These are phyloP conservation scores for Silene noctiflora DNA, from an alignment of 179 eudicot genomes.

Conservation along the genomic window DNA sequence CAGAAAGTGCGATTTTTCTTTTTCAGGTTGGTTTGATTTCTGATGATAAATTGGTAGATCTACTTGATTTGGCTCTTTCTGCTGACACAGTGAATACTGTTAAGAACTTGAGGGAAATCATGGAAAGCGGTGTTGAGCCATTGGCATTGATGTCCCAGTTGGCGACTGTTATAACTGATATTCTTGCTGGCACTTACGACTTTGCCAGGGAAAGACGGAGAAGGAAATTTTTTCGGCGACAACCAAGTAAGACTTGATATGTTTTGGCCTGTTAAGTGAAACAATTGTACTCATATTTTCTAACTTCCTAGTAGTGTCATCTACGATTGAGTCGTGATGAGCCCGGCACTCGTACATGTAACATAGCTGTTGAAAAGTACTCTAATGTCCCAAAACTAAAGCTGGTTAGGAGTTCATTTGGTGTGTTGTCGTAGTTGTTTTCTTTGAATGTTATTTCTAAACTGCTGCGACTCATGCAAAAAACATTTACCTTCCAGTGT, in stretches of 20 bases:
- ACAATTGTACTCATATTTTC: background rate
- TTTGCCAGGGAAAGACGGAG: constrained; percentile 55
- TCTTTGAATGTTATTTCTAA: background rate
- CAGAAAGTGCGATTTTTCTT: constrained; percentile 4
- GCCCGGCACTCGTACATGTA: too few relatives aligned
- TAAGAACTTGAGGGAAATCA: constrained; percentile 81
- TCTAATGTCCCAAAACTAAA: background rate
- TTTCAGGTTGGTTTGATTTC: constrained; percentile 87
- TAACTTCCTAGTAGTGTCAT: background rate
- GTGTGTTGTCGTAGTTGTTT: background rate
- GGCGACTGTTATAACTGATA: constrained; percentile 90
- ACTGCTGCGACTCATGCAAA: background rate
- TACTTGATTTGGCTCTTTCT: constrained; percentile 91
- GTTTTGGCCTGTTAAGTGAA: background rate
- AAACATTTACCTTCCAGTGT: constrained; percentile 42
- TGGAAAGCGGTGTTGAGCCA: constrained; percentile 93
- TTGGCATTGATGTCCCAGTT: constrained; percentile 91
- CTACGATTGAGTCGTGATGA: too few relatives aligned
- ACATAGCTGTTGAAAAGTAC: too few relatives aligned
- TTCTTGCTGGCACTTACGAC: constrained; percentile 87
- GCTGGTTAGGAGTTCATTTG: background rate
- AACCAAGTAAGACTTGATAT: constrained; percentile 58
- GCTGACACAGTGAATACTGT: constrained; percentile 93
- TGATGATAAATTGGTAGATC: constrained; percentile 88
- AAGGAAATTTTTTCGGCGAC: constrained; percentile 75